Base-by-base conservation (phyloP, 2,329 filamentous ascomycete genomes). In the Xylaria hypoxylon region DNA sequence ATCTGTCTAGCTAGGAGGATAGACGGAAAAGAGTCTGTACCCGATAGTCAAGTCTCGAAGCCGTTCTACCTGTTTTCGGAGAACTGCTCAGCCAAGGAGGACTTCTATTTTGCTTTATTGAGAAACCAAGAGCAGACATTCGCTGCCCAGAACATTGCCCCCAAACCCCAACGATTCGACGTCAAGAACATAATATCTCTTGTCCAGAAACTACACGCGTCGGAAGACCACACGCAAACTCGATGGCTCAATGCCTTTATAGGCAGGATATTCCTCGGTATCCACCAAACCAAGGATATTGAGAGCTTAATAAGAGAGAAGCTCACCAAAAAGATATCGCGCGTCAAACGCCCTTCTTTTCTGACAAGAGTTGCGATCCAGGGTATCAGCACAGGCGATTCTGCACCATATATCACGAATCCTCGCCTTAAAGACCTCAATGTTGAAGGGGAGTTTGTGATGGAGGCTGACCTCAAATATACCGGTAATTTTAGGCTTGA, bases 31-130 rank as follows among this genome's bases (percentile, higher is more conserved):
- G 87, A 90, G 38, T 73, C 84, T 31, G 81, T 84, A 2, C 85
- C 87, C 3, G 88, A 90, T 69, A 81, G 78, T 42, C 83, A 83
- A 38, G 76, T 86, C 2, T 90, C 92, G 6, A 94, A 92, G 72
- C 94, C 96, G 0, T 98, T 97, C 80, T 98, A 90, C 76, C 84
- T 99, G 4, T 99, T 98, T 79, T 96, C 93, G 0, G 94, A 98
- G 71, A 97, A 96, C 75, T 93, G 93, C 77, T 97, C 94, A 0
- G 93, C 96, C 52, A 99, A 99, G 79, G 96, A 99, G 79, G 96
- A 99, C 77, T 98, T 99, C 80, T 99, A 99, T 78, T 95, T 97
- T 79, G 92, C 95, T 13, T 84, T 99, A 72, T 83, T 99, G 44
- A 89, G 90, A 73, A 96, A 94, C 70, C 92, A 97, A 76, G 90